Evolutionary conservation across 352 stramenopile species (phyloP).

Genomic region (Phytophthora foliorum): DNA sequence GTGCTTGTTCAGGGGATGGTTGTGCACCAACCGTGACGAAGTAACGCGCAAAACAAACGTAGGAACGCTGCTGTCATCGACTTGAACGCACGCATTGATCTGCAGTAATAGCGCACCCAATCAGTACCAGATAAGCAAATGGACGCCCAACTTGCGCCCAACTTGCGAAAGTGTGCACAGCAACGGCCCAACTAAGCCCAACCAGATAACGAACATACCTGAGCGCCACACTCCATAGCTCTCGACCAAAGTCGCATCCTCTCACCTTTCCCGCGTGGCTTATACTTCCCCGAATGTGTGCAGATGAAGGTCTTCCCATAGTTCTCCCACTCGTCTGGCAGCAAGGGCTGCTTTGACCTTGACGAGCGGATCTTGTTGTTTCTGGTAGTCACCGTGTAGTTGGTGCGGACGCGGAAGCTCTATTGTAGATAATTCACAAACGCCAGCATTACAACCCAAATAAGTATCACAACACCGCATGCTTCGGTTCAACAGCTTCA

Average conservation of each 20-base stretch:
- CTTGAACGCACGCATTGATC: slow-evolving; percentile 17
- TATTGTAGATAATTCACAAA: neutral
- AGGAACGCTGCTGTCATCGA: neutral
- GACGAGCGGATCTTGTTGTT: slow-evolving; percentile 6
- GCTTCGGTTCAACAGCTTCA: neutral
- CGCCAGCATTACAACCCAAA: too few relatives aligned
- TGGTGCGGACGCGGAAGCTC: slow-evolving; percentile 15
- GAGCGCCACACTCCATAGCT: neutral
- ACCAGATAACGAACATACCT: slow-evolving; percentile 8
- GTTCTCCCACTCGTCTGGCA: slow-evolving; percentile 10
- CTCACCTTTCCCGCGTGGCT: slow-evolving; percentile 8
- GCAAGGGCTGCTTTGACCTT: neutral
- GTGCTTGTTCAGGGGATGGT: neutral
- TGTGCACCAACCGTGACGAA: slow-evolving; percentile 4
- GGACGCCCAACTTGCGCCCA: slow-evolving; percentile 6
- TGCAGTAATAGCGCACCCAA: neutral
- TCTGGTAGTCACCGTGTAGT: slow-evolving; percentile 7
- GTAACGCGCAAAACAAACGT: slow-evolving; percentile 1
- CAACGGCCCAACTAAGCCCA: neutral
- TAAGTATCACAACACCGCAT: neutral
- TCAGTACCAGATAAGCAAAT: neutral
- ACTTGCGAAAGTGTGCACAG: too few relatives aligned
- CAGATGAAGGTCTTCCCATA: slow-evolving; percentile 25
- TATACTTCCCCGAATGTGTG: slow-evolving; percentile 20
- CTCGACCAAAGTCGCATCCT: slow-evolving; percentile 15